A percentile compares a stretch with the other conserved stretches of the same genome.
These are phyloP conservation scores for Vitis riparia DNA, from an alignment of 164 flowering plant genomes.

Conservation along the genomic window DNA sequence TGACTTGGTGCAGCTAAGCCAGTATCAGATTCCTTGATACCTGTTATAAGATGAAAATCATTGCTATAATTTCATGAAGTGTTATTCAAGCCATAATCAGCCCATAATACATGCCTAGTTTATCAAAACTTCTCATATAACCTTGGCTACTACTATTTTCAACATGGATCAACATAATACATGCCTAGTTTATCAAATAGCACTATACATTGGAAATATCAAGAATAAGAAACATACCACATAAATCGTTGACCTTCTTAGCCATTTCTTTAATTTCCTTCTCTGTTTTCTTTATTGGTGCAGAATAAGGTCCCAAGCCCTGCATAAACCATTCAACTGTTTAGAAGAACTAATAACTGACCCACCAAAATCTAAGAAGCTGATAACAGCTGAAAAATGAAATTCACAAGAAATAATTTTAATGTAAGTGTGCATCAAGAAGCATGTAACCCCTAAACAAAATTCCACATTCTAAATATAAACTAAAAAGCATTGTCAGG, in stretches of 20 bases:
- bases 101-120: neutral
- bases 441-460: no score
- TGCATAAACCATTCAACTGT: slow-evolving; percentile 25
- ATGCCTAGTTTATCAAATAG: no score
- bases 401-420: no score
- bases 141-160: no score
- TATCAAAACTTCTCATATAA: no score
- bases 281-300: slow-evolving; percentile 76
- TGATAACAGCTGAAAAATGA: no score
- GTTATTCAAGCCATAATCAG: neutral
- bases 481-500: no score
- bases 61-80: neutral
- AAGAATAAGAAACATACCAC: slow-evolving; percentile 55
- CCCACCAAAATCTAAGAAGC: neutral
- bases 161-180: no score
- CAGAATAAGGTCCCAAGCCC: slow-evolving; percentile 94
- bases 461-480: no score
- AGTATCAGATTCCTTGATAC: slow-evolving; percentile 98
- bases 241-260: slow-evolving; percentile 87
- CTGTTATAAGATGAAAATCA: slow-evolving; percentile 24
- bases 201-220: neutral
- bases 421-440: no score
- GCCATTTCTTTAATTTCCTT: slow-evolving; percentile 95
- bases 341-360: neutral
- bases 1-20: slow-evolving; percentile 98